Evolutionary conservation across 2,329 filamentous ascomycete genomes (phyloP), one percentile per base, ranked within the genome.

Genomic region (Aspergillus ochraceus): DNA sequence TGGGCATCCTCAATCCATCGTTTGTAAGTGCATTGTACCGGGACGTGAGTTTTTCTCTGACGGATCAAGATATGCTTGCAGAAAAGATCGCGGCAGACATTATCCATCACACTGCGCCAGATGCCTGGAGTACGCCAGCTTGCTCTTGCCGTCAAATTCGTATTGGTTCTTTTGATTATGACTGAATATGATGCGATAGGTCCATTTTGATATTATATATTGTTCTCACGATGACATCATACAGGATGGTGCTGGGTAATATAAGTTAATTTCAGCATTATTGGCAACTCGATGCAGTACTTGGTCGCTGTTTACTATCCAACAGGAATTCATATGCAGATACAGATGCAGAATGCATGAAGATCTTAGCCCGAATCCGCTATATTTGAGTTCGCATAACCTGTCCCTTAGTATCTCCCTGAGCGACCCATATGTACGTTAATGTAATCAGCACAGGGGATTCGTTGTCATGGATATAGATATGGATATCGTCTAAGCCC

Each of bases 71-170:
- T 68, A 75, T 74, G 62, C 64, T 80, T 10, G 79, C 77, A 0
- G 77, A 80, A 63, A 80, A 80, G 67, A 76, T 79, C 54, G 75
- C 75, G 1, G 70, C 68, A 22, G 67, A 71, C 53, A 72, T 74
- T 30, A 55, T 63, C 20, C 45, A 55, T 14, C 51, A 22, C 19
- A 10, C 49, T 51, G 49, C 10, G 9, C 4, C 17, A 9, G 19
- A 24, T 47, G 22, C 10, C 45, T 47, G 45, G 45, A 9, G 12
- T 12, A 47, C 19, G 20, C 17, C 45, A 6, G 4, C 20, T 22
- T 47, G 19, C 9, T 11, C 19, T 9, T 47, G 19, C 22, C 19
- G 19, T 11, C 6, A 47, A 12, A 24, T 6, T 17, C 20, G 20
- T 14, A 14, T 10, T 20, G 19, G 19, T 22, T 24, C n/a, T 24